Evolutionary conservation across 1,139 yeast genomes (phyloP).

Genomic region (Komagataea norvegica): DNA sequence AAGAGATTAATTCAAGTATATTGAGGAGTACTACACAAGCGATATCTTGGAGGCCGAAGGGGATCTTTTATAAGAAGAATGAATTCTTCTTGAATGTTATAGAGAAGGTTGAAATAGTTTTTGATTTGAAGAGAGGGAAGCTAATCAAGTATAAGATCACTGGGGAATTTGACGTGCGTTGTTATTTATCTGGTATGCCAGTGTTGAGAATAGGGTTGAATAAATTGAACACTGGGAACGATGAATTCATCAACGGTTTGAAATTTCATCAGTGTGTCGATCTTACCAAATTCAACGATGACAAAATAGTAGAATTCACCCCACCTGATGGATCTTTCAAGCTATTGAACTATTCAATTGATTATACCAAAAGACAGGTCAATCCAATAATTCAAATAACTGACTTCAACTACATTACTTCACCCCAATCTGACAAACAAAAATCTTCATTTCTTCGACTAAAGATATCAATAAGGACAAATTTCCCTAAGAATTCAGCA

Average conservation of each 20-base stretch:
- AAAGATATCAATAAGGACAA: constrained; percentile 41
- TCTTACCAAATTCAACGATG: constrained; percentile 50
- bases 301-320: constrained; percentile 56
- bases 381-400: constrained; percentile 6
- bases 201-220: constrained; percentile 61
- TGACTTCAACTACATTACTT: neutral
- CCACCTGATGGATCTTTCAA: constrained; percentile 80
- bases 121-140: constrained; percentile 44
- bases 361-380: constrained; percentile 12
- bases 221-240: constrained; percentile 36
- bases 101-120: constrained; percentile 60
- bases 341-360: constrained; percentile 45
- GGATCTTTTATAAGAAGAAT: constrained; percentile 70
- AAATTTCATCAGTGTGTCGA: constrained; percentile 82
- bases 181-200: constrained; percentile 79
- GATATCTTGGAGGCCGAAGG: constrained; percentile 79
- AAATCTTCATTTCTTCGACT: constrained; percentile 40
- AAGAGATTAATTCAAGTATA: constrained; percentile 54
- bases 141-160: constrained; percentile 57
- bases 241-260: constrained; percentile 37
- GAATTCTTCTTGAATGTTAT: constrained; percentile 74
- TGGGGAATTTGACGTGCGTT: constrained; percentile 62
- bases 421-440: constrained; percentile 27
- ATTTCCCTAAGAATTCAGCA: constrained; percentile 59
- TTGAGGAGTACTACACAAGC: constrained; percentile 69